Evolutionary conservation across 352 stramenopile species (phyloP).

Genomic region (Pythium dissotocum): DNA sequence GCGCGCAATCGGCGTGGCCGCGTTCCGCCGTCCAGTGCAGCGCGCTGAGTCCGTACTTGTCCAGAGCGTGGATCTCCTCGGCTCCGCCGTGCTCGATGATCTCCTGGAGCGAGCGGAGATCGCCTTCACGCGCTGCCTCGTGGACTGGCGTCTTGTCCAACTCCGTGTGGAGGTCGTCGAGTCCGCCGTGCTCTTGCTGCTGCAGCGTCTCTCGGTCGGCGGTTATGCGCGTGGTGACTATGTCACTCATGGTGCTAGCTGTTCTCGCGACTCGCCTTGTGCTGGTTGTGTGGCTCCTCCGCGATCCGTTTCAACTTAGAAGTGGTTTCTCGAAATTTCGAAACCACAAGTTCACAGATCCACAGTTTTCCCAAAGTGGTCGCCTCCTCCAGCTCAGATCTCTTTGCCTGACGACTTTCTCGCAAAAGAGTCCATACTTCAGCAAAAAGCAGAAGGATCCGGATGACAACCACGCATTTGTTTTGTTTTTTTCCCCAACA

Average conservation of each 20-base stretch:
- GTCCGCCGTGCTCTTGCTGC: conserved; percentile 36
- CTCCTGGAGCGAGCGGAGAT: conserved; percentile 33
- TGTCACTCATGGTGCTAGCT: conserved; percentile 30
- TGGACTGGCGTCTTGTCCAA: conserved; percentile 62
- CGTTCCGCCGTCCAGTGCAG: conserved; percentile 76
- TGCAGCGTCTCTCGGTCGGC: conserved; percentile 20
- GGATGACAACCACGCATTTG: too few species aligned
- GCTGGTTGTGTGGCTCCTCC: background rate
- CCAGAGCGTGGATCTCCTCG: conserved; percentile 33
- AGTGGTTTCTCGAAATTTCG: background rate
- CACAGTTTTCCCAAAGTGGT: too few species aligned
- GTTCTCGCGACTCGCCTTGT: background rate
- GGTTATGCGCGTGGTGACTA: conserved; percentile 25
- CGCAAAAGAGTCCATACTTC: too few species aligned
- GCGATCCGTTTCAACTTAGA: background rate
- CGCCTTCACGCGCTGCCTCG: conserved; percentile 53
- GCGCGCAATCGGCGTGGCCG: conserved; percentile 32
- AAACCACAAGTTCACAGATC: background rate
- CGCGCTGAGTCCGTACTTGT: conserved; percentile 75
- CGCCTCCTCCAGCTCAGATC: too few species aligned
- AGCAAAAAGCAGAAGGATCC: too few species aligned
- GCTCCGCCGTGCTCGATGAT: conserved; percentile 27
- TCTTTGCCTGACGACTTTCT: too few species aligned
- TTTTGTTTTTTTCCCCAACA: too few species aligned
- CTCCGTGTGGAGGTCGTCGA: conserved; percentile 67